Percentiles rank a stretch among this genome's conserved stretches.
phyloP scores from a whole-genome alignment of 805 yeast genomes.

The Pichia pseudocactophila region DNA sequence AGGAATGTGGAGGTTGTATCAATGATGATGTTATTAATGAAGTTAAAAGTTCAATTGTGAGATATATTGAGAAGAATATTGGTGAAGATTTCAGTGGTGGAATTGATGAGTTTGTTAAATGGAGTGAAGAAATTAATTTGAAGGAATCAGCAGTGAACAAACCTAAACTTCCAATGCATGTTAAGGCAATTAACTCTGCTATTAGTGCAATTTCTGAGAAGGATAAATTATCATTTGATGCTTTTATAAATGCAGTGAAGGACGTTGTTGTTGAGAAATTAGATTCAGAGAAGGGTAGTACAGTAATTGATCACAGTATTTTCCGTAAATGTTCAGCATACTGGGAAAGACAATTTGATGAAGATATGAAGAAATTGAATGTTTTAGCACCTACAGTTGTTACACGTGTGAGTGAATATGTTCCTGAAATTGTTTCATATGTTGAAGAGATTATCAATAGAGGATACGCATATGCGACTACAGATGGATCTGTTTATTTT shows the following conservation, averaged over 20 bases:
- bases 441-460: constrained; percentile 66
- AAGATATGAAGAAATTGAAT: constrained; percentile 78
- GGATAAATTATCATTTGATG: constrained; percentile 20
- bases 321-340: constrained; percentile 75
- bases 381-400: constrained; percentile 79
- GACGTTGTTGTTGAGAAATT: constrained; percentile 68
- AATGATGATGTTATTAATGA: constrained; percentile 30
- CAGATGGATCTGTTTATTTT: constrained; percentile 93
- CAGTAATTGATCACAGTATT: constrained; percentile 76
- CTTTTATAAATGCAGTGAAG: constrained; percentile 46
- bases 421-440: constrained; percentile 82
- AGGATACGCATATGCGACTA: constrained; percentile 77
- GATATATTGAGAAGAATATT: constrained; percentile 47
- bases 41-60: constrained; percentile 35
- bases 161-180: constrained; percentile 86
- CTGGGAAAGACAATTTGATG: constrained; percentile 82
- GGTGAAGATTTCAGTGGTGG: constrained; percentile 28
- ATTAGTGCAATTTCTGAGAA: constrained; percentile 18
- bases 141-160: constrained; percentile 41
- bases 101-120: constrained; percentile 35
- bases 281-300: constrained; percentile 63
- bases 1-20: constrained; percentile 23
- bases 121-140: constrained; percentile 45
- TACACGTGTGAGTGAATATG: constrained; percentile 91
- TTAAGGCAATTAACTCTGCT: constrained; percentile 52